Conservation (phyloP, 1,139 yeast species). For the Protomyces arabidopsidicola region DNA sequence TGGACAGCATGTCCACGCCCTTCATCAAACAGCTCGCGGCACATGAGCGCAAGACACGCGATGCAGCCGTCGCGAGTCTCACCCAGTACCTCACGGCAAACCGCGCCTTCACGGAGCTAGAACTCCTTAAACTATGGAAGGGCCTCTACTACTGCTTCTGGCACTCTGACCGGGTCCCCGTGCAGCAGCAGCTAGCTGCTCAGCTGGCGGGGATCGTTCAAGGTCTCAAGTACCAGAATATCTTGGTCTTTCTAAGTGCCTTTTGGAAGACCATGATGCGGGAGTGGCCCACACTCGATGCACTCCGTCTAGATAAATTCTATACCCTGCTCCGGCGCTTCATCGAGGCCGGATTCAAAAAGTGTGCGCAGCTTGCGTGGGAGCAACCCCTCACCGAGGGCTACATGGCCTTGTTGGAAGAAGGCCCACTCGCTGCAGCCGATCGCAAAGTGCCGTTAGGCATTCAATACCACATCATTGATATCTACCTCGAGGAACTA, state of each 20-base stretch:
- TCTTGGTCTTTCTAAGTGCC: constrained; percentile 57
- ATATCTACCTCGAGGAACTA: constrained; percentile 78
- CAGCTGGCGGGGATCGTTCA: constrained; percentile 59
- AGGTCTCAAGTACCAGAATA: constrained; percentile 45
- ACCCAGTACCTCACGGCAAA: constrained; percentile 52
- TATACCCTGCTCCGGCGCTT: constrained; percentile 75
- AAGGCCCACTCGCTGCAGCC: constrained; percentile 43
- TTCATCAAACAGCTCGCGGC: constrained; percentile 83
- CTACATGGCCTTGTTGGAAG: constrained; percentile 44
- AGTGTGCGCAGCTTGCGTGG: constrained; percentile 57
- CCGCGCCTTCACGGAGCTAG: constrained; percentile 47
- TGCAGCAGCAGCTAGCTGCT: constrained; percentile 79
- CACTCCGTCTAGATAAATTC: constrained; percentile 78
- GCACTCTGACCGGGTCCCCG: constrained; percentile 89
- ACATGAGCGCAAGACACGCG: constrained; percentile 69
- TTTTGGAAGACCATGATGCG: constrained; percentile 76
- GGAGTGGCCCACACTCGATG: constrained; percentile 84
- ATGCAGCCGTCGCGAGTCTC: constrained; percentile 66
- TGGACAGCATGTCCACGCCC: constrained; percentile 33
- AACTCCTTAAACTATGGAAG: constrained; percentile 83
- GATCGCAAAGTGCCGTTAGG: constrained; percentile 56
- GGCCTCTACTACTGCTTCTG: constrained; percentile 86
- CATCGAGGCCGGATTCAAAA: constrained; percentile 51
- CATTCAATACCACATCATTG: constrained; percentile 77
- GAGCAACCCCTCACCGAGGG: constrained; percentile 46